Base-by-base conservation (phyloP, 2,329 filamentous ascomycete species). In the Stagonosporopsis rhizophila region DNA sequence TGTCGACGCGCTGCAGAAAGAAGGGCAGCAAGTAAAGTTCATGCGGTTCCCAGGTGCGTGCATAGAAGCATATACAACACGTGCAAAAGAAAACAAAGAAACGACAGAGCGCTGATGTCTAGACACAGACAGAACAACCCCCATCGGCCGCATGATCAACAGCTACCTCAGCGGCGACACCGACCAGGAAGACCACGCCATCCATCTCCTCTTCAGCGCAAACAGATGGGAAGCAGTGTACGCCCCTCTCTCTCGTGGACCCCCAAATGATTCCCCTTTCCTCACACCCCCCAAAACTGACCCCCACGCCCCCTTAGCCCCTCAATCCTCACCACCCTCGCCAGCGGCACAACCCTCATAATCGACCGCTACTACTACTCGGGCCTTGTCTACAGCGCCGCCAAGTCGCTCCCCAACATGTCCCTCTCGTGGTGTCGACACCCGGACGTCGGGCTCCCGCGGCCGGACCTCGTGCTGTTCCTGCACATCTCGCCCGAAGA, bases 281-380 rank as follows among this genome's bases (percentile, higher is more conserved):
- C n/a, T 1, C 20, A n/a, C 9, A n/a, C 7, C 23, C n/a, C 22
- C 27, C 17, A n/a, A n/a, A n/a, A 25, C 11, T n/a, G 17, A 4
- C 19, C 3, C 17, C 9, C n/a, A 17, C n/a, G 2, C 35, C 35
- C 8, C 35, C 17, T 34, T 22, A 77, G 75, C 11, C 53, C 69
- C 7, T 37, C 23, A 7, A 56, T 56, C n/a, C 38, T n/a, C 58
- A 45, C 66, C 20, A 71, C 73, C 6, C 80, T 97, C 6, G 78
- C 80, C 0, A 75, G 80, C 1, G 93, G 94, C 8, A 87, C 83
- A 19, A 95, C 87, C 0, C 83, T 99, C 28, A 81, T 99, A 35
- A 88, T 94, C 64, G 95, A 99, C 76, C 88, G 95, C 44, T 99
- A 98, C 79, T 96, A 96, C 74, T 94, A 96, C 80, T 95, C 90